Evolutionary conservation across 2,329 filamentous ascomycete genomes (phyloP).

Genomic region (Fusarium tanahbumbuense): DNA sequence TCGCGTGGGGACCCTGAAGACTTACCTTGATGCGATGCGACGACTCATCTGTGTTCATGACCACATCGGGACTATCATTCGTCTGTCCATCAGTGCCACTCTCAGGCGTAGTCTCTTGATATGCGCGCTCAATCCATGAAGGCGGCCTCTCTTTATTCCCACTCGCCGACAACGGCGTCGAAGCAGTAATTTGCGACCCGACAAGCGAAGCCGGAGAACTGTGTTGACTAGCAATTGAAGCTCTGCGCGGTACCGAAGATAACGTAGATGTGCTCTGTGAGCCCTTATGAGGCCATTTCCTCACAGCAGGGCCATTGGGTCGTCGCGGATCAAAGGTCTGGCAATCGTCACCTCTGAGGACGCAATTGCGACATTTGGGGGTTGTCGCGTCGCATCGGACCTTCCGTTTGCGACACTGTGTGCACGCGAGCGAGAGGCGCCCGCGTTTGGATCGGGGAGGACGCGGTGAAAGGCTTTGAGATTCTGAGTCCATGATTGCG

Average conservation of each 20-base stretch:
- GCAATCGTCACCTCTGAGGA: conserved; percentile 36
- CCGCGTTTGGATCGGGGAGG: conserved; percentile 29
- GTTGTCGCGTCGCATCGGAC: conserved; percentile 42
- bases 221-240: conserved; percentile 32
- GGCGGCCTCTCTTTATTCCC: conserved; percentile 26
- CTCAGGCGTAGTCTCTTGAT: conserved; percentile 35
- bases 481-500: conserved; percentile 16
- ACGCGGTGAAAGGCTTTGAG: conserved; percentile 11
- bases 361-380: conserved; percentile 42
- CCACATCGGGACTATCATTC: conserved; percentile 37
- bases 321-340: conserved; percentile 38
- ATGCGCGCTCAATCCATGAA: conserved; percentile 40
- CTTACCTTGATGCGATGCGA: conserved; percentile 41
- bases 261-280: conserved; percentile 1
- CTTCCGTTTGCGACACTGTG: conserved; percentile 39
- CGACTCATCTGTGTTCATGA: conserved; percentile 40
- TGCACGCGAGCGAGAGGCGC: conserved; percentile 36
- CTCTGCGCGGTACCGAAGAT: conserved; percentile 16
- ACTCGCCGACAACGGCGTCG: background rate
- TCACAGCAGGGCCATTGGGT: conserved; percentile 37
- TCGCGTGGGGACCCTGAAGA: no score
- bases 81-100: conserved; percentile 16
- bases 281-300: conserved; percentile 38
- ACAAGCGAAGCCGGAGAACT: conserved; percentile 36
- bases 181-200: conserved; percentile 26